These are phyloP conservation scores for Platismatia glauca DNA, from an alignment of 495 filamentous ascomycete species.

Conservation along the genomic window DNA sequence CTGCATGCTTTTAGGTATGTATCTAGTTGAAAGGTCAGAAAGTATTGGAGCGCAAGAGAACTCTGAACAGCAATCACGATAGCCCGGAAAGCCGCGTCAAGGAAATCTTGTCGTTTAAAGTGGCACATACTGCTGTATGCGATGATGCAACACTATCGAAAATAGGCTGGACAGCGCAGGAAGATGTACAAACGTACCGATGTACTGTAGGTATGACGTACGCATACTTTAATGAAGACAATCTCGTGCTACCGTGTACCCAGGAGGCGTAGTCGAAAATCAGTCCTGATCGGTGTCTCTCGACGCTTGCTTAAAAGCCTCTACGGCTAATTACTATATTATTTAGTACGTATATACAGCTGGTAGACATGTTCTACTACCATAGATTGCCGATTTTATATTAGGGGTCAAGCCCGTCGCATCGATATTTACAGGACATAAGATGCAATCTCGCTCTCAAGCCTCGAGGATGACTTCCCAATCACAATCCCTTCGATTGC, in stretches of 20 bases:
- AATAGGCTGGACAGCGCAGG: background rate
- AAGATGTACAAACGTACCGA: too few species aligned
- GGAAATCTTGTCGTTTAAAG: background rate
- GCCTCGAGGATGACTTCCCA: background rate
- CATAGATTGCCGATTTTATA: background rate
- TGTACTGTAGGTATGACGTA: background rate
- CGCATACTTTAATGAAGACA: background rate
- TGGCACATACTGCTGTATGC: background rate
- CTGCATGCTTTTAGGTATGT: too few species aligned
- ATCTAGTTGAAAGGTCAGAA: background rate
- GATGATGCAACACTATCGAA: background rate
- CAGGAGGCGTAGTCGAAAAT: too few species aligned
- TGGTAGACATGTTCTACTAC: background rate
- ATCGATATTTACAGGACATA: background rate
- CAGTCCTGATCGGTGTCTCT: too few species aligned
- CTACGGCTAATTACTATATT: too few species aligned
- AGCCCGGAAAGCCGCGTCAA: background rate
- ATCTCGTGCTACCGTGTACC: too few species aligned
- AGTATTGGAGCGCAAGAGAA: background rate
- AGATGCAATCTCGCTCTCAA: background rate
- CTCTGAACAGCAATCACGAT: too few species aligned
- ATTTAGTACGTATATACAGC: background rate
- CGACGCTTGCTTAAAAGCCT: too few species aligned
- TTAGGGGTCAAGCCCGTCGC: background rate
- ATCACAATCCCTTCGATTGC: slow-evolving; percentile 25